Base-by-base conservation (phyloP, 169 alveolate species). In the Plasmodium gonderi region DNA sequence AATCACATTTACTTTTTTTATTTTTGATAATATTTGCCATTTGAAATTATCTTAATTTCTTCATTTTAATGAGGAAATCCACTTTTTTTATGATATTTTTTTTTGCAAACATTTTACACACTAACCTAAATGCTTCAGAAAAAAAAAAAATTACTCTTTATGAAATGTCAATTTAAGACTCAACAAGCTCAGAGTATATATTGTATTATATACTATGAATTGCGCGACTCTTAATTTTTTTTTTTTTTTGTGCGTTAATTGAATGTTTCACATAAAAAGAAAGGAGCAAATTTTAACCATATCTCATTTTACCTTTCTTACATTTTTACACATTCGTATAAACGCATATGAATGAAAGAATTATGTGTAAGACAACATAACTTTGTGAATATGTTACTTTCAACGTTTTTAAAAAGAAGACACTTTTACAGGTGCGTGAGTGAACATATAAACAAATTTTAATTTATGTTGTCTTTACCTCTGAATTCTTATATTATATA, bases 401-500 rank as follows among this genome's bases (percentile, higher is more conserved):
- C 23, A 77, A 77, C 47, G 45, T 23, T 26, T 47, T 77, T 78
- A 49, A 78, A 49, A 78, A 44, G 72, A 20, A 23, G 38, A 49
- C 75, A 78, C 74, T 20, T 20, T 26, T 45, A 78, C 17, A 8
- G n/a, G 17, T 33, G 9, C 14, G 75, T 47, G 60, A 12, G 20
- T 45, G 38, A 78, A 45, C n/a, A 78, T 38, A 8, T 45, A 78
- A 80, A n/a, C n/a, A n/a, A 80, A 33, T 80, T 64, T 64, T 31
- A 54, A 3, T 60, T 40, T 64, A 38, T 38, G 44, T 64, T 47
- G n/a, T n/a, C 31, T 80, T 40, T 4, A 64, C 47, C 33, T 38
- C 42, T 75, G 14, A 75, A 80, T 60, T 80, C 45, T 68, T 80
- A 42, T 31, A 78, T 17, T 72, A 36, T 72, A 72, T 72, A 45